Evolutionary conservation across 257 asterid genomes (phyloP), one percentile per base, ranked within the genome.

Genomic region (Solanum dulcamara): DNA sequence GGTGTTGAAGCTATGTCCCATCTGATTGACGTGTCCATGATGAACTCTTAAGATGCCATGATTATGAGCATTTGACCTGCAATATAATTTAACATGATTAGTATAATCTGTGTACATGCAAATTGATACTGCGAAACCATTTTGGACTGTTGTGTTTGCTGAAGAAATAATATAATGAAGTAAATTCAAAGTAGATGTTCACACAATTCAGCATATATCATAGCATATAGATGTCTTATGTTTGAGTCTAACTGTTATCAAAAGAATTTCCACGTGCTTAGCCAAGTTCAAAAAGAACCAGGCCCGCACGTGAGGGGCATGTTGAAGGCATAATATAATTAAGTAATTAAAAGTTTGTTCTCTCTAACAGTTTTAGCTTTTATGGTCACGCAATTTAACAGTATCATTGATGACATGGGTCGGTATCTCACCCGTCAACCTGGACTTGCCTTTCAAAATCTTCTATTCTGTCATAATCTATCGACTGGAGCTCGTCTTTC

Each of bases 111-210:
- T 85, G 66, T 48, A 57, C 90, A 90, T 81, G 92, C 93, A 80
- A 7, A 86, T 91, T 13, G 92, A 89, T 10, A 90, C 89, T 9
- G 95, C 7, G 92, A 90, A 92, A 88, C 93, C 93, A 92, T 72
- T 91, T 53, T 1, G 91, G 90, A 70, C 89, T 89, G 0, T 75
- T 15, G 26, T 44, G 24, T 14, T 26, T 75, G 82, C 48, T 40
- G n/a, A 74, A 74, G 24, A 40, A 26, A n/a, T 74, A n/a, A 40
- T 40, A 72, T 40, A 74, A 24, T 22, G 32, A 72, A 72, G 81
- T 20, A 67, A 67, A 71, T n/a, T 72, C 48, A n/a, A 38, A 72
- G 81, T 32, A 67, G 75, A 67, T 67, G 75, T 24, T 46, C 37
- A 42, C 59, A 7, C 24, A 67, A 67, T 67, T 67, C 24, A 67